A percentile compares a stretch with the other conserved stretches of the same genome.
These are phyloP conservation scores for Blastocystis sp. DNA, from an alignment of 352 stramenopile species.

Conservation along the genomic window DNA sequence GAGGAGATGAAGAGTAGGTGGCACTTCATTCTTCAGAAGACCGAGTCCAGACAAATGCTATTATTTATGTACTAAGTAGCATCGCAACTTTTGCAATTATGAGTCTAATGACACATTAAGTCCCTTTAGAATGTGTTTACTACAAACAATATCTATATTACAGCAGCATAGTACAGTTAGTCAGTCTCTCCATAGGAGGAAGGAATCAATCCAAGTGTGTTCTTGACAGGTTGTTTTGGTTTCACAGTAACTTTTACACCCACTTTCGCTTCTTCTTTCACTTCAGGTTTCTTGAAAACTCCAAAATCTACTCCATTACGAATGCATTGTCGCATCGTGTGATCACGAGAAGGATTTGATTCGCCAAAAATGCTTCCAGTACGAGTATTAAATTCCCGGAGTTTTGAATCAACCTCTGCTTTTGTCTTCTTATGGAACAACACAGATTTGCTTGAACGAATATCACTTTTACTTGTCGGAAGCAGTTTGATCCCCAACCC, in stretches of 20 bases:
- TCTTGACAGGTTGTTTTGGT: slow-evolving; percentile 13
- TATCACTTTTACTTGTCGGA: slow-evolving; percentile 54
- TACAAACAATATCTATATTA: slow-evolving; percentile 4
- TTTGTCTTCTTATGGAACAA: slow-evolving; percentile 28
- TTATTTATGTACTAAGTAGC: background rate
- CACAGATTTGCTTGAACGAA: background rate
- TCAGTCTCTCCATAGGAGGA: slow-evolving; percentile 11
- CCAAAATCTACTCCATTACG: slow-evolving; percentile 20
- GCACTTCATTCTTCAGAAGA: background rate
- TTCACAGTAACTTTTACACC: background rate
- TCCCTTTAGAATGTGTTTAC: background rate
- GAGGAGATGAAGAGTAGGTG: background rate
- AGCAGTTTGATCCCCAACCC: slow-evolving; percentile 42
- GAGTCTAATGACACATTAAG: background rate
- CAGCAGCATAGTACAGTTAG: background rate
- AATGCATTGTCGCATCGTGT: slow-evolving; percentile 25
- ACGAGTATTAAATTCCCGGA: background rate
- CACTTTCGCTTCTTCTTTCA: background rate
- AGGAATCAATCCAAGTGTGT: slow-evolving; percentile 14
- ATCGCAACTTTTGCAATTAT: background rate
- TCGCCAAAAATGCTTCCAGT: slow-evolving; percentile 24
- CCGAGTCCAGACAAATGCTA: background rate
- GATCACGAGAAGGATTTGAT: background rate
- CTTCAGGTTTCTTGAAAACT: slow-evolving; percentile 40
- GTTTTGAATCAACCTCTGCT: slow-evolving; percentile 32